phyloP scores from a whole-genome alignment of 345 rosid species.

The Rhizophora mangle region DNA sequence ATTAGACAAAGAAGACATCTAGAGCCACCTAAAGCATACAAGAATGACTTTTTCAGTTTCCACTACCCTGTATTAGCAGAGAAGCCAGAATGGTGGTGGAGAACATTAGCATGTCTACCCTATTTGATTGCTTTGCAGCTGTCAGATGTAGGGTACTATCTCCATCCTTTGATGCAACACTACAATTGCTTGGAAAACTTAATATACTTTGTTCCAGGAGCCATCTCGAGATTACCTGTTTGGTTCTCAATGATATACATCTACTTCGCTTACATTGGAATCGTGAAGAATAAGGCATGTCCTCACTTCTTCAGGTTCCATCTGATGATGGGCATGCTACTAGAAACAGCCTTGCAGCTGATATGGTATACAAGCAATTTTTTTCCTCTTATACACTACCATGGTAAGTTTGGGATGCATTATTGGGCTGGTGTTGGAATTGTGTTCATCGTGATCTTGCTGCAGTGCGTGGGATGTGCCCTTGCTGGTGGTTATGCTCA shows the following conservation, averaged over 20 bases:
- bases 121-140: constrained; percentile 74
- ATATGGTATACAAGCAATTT: constrained; percentile 67
- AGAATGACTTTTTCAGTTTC: constrained; percentile 43
- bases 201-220: constrained; percentile 68
- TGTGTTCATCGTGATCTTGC: constrained; percentile 47
- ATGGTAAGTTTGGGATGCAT: constrained; percentile 57
- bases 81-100: constrained; percentile 88
- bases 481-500: constrained; percentile 60
- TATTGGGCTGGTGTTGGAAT: constrained; percentile 70
- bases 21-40: constrained; percentile 22
- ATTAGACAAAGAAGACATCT: constrained; percentile 1
- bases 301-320: constrained; percentile 88
- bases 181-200: constrained; percentile 45
- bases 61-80: constrained; percentile 40
- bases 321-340: constrained; percentile 82
- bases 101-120: constrained; percentile 68
- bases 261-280: constrained; percentile 45
- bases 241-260: constrained; percentile 76
- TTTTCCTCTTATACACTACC: constrained; percentile 68
- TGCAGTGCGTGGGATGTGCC: constrained; percentile 65
- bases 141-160: constrained; percentile 58
- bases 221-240: constrained; percentile 56
- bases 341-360: constrained; percentile 66
- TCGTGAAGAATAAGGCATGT: constrained; percentile 63
- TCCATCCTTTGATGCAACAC: constrained; percentile 65